Base-by-base conservation (phyloP, 345 rosid species). In the Arabis hirsuta region DNA sequence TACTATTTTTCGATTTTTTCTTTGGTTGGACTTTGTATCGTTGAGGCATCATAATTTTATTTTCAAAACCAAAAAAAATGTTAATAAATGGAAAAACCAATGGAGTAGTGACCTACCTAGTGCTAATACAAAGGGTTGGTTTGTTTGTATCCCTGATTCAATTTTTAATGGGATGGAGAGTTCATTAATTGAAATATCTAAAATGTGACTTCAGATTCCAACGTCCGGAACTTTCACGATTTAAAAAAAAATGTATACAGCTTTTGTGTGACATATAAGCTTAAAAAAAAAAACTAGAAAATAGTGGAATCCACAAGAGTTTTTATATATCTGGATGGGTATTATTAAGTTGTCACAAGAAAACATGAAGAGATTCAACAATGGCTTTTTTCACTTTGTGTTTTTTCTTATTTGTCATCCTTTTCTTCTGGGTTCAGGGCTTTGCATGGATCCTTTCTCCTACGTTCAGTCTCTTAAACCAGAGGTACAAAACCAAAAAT, bases 381-480 rank as follows among this genome's bases (percentile, higher is more conserved):
- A 29, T 71, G 68, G 68, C 61, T 22, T 16, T 31, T 61, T 16
- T 60, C 46, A 72, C 13, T 62, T 20, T 5, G 45, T 62, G 34
- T n/a, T 62, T 29, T 51, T 12, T 36, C 13, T 58, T 6, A 36
- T 14, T 46, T 12, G 34, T 48, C 26, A 39, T 50, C 52, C 20
- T 61, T 62, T 69, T 41, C 62, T 61, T 39, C 14, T 70, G 7
- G 24, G 26, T 69, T 72, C 81, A 76, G 73, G 78, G 69, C 77
- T 31, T 55, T 63, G 32, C 39, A 42, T 56, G 9, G 34, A 29
- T 39, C 82, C 72, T 58, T 34, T 81, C 67, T 67, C 76, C 12
- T 82, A 88, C 61, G 82, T 86, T 65, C 81, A 81, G 13, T 74
- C 82, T 58, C 83, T 84, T 32, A 80, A 87, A 56, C 73, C 81